Conservation (phyloP, 2,329 filamentous ascomycete genomes). For the Trichoderma sp. region DNA sequence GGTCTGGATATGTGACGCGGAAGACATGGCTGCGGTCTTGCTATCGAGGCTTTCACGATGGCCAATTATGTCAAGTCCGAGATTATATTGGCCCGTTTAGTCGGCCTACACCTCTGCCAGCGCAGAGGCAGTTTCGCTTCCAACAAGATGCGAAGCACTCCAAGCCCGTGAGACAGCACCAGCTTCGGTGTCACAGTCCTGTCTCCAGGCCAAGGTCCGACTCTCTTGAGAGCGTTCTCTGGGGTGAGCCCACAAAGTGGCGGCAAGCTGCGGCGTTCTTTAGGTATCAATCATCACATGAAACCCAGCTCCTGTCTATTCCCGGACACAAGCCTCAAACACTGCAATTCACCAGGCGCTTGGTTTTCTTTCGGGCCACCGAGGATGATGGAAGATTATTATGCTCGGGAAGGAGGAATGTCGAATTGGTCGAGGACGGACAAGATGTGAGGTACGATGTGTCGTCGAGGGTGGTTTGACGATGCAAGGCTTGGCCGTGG, state of each 20-base stretch:
- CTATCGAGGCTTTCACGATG: slow-evolving; percentile 26
- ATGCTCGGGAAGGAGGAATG: slow-evolving; percentile 26
- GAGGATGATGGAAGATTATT: slow-evolving; percentile 21
- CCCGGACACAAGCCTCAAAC: slow-evolving; percentile 29
- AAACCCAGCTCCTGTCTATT: slow-evolving; percentile 36
- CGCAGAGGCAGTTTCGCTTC: slow-evolving; percentile 19
- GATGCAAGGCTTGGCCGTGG: slow-evolving; percentile 36
- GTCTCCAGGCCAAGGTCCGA: slow-evolving; percentile 33
- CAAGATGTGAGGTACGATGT: not conserved
- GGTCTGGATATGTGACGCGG: slow-evolving; percentile 60
- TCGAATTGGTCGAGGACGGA: slow-evolving; percentile 21
- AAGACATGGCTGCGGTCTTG: slow-evolving; percentile 51
- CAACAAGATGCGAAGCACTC: slow-evolving; percentile 23
- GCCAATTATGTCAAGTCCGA: not conserved
- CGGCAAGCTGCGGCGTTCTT: slow-evolving; percentile 38
- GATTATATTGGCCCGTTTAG: slow-evolving; percentile 11
- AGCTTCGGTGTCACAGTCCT: slow-evolving; percentile 44
- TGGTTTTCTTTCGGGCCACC: slow-evolving; percentile 16
- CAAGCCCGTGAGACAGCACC: slow-evolving; percentile 39
- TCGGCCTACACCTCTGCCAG: slow-evolving; percentile 1
- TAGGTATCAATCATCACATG: slow-evolving; percentile 42
- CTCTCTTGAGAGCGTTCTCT: slow-evolving; percentile 30
- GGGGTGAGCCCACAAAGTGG: slow-evolving; percentile 31
- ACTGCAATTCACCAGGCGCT: slow-evolving; percentile 25
- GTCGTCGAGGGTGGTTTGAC: not conserved